Evolutionary conservation across 2,329 filamentous ascomycete species (phyloP).

Genomic region (Pyrenophora graminea): DNA sequence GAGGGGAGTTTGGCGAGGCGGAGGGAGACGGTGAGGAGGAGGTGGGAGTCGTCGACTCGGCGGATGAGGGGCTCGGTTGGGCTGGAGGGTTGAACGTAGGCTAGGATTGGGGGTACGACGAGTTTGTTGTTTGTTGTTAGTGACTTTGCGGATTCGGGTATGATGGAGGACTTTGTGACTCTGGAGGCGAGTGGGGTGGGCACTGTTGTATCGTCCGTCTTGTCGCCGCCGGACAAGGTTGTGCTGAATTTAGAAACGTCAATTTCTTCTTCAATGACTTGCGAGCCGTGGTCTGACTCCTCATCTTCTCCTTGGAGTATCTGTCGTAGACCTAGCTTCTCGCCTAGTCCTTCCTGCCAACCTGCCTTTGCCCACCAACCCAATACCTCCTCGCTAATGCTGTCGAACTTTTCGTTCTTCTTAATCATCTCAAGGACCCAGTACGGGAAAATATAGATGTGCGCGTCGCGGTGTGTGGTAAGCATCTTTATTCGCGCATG

Average conservation of each 20-base stretch:
- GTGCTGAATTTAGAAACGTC: slow-evolving; percentile 59
- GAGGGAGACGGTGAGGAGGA: slow-evolving; percentile 80
- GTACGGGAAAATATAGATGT: slow-evolving; percentile 90
- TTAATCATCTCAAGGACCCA: slow-evolving; percentile 88
- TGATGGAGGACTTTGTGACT: slow-evolving; percentile 37
- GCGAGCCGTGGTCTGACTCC: slow-evolving; percentile 42
- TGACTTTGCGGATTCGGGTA: slow-evolving; percentile 34
- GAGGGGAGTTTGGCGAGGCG: slow-evolving; percentile 83
- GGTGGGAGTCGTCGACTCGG: slow-evolving; percentile 82
- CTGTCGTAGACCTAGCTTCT: slow-evolving; percentile 74
- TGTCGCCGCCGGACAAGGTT: slow-evolving; percentile 47
- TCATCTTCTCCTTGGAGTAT: slow-evolving; percentile 60
- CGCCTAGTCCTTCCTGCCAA: slow-evolving; percentile 81
- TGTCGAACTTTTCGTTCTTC: slow-evolving; percentile 80
- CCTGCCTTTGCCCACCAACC: slow-evolving; percentile 95
- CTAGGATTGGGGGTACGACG: slow-evolving; percentile 73
- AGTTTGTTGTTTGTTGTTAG: slow-evolving; percentile 43
- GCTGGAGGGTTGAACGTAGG: slow-evolving; percentile 74
- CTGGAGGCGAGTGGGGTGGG: slow-evolving; percentile 41
- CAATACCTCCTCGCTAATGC: slow-evolving; percentile 86
- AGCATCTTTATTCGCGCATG: slow-evolving; percentile 79
- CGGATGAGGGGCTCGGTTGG: slow-evolving; percentile 70
- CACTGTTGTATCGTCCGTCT: slow-evolving; percentile 11
- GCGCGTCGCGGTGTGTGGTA: slow-evolving; percentile 84
- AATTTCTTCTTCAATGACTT: slow-evolving; percentile 57